Conservation (phyloP, 169 alveolate genomes). For the Plasmodium coatneyi region DNA sequence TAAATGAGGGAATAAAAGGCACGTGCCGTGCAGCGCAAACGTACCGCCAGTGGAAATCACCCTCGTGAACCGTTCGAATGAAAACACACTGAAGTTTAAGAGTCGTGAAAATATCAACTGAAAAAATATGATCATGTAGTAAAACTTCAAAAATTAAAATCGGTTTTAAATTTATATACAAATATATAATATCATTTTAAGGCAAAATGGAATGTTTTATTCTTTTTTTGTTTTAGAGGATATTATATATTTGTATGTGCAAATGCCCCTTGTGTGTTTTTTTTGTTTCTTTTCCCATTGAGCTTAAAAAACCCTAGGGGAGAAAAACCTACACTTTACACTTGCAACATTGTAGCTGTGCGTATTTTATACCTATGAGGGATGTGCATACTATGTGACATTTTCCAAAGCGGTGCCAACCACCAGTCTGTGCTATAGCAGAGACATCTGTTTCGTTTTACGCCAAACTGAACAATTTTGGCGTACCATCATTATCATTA, state of each 20-base stretch:
- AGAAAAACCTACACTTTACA: background rate
- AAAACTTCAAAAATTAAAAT: slow-evolving; percentile 47
- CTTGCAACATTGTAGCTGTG: background rate
- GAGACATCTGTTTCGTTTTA: background rate
- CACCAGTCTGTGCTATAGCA: background rate
- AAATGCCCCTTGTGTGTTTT: slow-evolving; percentile 17
- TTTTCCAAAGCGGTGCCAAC: background rate
- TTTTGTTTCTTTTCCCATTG: background rate
- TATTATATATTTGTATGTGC: background rate
- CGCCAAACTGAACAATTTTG: background rate
- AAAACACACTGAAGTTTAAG: slow-evolving; percentile 28
- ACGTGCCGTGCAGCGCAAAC: background rate
- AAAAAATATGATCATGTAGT: slow-evolving; percentile 31
- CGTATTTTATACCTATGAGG: background rate
- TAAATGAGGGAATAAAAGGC: background rate
- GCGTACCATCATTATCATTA: background rate
- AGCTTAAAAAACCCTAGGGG: slow-evolving; percentile 6
- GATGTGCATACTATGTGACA: background rate
- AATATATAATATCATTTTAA: slow-evolving; percentile 2
- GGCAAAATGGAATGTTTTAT: slow-evolving; percentile 30
- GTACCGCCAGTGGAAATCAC: background rate
- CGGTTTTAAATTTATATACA: slow-evolving; percentile 22
- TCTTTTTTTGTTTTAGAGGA: slow-evolving; percentile 25
- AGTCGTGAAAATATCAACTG: slow-evolving; percentile 39
- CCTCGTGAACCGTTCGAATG: background rate